phyloP scores from a whole-genome alignment of 164 flowering plant species.

The Paratinospora sagittata region DNA sequence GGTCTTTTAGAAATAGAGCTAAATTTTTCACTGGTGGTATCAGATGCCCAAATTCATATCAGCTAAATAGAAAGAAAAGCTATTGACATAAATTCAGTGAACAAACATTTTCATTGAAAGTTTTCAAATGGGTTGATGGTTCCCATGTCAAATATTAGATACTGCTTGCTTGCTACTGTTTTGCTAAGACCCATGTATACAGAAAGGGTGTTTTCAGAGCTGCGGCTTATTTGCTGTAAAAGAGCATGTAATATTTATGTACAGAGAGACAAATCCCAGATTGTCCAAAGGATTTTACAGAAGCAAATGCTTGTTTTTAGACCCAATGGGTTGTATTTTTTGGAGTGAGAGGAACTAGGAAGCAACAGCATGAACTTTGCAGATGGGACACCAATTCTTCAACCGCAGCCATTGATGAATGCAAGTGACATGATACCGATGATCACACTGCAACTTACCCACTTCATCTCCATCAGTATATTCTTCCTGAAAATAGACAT shows the following conservation, averaged over 20 bases:
- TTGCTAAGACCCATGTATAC: slow-evolving; percentile 3
- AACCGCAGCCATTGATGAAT: slow-evolving; percentile 72
- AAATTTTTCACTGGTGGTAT: neutral
- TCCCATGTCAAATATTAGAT: too few species aligned
- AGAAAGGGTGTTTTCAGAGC: slow-evolving; percentile 13
- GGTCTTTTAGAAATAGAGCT: neutral
- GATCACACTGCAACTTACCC: slow-evolving; percentile 68
- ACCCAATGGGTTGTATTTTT: neutral
- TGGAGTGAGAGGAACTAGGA: slow-evolving; percentile 14
- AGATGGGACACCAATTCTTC: slow-evolving; percentile 98
- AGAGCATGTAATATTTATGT: slow-evolving; percentile 13
- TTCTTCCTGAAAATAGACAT: slow-evolving; percentile 57
- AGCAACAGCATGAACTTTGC: slow-evolving; percentile 59
- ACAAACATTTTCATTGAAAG: slow-evolving; percentile 8
- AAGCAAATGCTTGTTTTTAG: neutral
- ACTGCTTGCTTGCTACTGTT: neutral
- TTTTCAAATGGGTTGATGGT: neutral
- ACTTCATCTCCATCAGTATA: slow-evolving; percentile 66
- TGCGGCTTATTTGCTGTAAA: slow-evolving; percentile 14
- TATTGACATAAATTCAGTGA: neutral
- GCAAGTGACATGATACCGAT: slow-evolving; percentile 65
- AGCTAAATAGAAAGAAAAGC: neutral
- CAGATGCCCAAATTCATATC: too few species aligned
- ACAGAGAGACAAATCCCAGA: neutral
- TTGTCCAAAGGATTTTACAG: slow-evolving; percentile 12